Percentiles rank a stretch among this genome's conserved stretches.
phyloP scores from a whole-genome alignment of 179 eudicot genomes.

The Nepenthes alata region DNA sequence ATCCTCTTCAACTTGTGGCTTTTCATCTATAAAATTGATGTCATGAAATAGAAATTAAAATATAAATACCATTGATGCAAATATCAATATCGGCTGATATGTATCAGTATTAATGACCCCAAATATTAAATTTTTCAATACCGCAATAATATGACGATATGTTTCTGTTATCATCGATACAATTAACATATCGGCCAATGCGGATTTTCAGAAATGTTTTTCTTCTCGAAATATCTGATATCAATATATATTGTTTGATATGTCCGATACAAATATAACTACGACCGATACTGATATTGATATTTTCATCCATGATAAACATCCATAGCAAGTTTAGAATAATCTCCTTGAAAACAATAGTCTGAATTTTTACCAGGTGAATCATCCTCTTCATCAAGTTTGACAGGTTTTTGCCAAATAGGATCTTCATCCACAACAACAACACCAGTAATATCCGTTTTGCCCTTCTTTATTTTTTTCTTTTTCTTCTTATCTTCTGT shows the following conservation, averaged over 20 bases:
- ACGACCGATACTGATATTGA: too few species aligned
- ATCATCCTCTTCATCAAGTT: constrained; percentile 55
- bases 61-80: background rate
- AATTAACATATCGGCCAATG: too few species aligned
- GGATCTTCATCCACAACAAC: constrained; percentile 85
- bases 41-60: background rate
- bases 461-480: constrained; percentile 42
- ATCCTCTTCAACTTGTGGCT: constrained; percentile 77
- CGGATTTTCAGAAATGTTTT: too few species aligned
- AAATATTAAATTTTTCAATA: too few species aligned
- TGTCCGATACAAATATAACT: too few species aligned
- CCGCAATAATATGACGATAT: background rate
- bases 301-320: too few species aligned
- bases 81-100: too few species aligned
- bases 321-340: background rate
- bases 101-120: too few species aligned
- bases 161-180: too few species aligned
- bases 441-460: constrained; percentile 41
- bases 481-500: constrained; percentile 34
- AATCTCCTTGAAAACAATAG: background rate
- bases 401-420: constrained; percentile 75
- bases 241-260: too few species aligned
- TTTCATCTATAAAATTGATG: constrained; percentile 33
- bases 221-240: too few species aligned
- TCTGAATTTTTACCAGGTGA: constrained; percentile 41